A percentile compares a stretch with the other conserved stretches of the same genome.
Conservation (phyloP, 2,329 filamentous ascomycete species). For the Chalaropsis thielavioides region DNA sequence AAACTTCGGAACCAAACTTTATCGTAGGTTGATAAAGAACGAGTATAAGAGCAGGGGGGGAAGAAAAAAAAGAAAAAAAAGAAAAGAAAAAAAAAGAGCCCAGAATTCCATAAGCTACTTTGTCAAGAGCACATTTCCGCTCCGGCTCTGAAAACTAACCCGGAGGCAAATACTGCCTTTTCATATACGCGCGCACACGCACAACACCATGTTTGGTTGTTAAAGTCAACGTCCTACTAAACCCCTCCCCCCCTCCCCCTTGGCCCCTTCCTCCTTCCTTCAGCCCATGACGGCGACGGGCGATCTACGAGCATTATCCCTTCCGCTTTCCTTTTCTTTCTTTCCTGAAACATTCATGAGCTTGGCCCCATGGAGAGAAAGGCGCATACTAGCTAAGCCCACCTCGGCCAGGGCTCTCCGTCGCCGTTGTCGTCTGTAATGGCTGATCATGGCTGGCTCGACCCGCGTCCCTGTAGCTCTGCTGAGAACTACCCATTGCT, state of each 20-base stretch:
- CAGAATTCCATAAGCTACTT: background rate
- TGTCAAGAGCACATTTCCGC: background rate
- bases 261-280: background rate
- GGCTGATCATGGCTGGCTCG: background rate
- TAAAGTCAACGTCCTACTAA: no score
- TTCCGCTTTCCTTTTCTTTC: background rate
- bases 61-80: background rate
- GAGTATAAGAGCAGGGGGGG: background rate
- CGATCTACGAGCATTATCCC: background rate
- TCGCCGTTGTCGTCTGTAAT: background rate
- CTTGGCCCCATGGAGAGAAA: background rate
- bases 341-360: slow-evolving; percentile 3
- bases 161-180: background rate
- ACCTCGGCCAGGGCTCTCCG: background rate
- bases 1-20: background rate
- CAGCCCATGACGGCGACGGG: background rate
- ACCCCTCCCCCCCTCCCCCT: background rate
- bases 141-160: background rate
- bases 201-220: background rate
- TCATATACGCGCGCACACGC: background rate
- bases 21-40: no score
- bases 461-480: background rate
- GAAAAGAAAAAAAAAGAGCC: background rate
- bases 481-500: background rate
- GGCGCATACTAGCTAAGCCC: background rate